phyloP scores from a whole-genome alignment of 768 basidiomycete genomes.

The Multifurca ochricompacta region DNA sequence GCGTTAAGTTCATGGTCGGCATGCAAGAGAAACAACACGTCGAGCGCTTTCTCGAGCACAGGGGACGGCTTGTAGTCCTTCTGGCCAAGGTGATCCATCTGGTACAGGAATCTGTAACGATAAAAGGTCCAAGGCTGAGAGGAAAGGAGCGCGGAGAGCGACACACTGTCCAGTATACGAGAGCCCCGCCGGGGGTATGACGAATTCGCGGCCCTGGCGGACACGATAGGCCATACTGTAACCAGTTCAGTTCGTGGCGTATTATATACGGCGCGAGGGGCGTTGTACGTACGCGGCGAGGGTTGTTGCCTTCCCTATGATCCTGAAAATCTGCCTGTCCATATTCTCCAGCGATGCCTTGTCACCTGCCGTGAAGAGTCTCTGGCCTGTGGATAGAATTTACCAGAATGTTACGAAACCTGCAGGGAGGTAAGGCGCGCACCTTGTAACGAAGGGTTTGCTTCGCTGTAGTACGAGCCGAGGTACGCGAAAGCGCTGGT shows the following conservation, averaged over 20 bases:
- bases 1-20: slow-evolving; percentile 92
- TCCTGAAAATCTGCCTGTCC: slow-evolving; percentile 87
- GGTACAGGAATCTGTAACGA: slow-evolving; percentile 66
- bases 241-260: not conserved
- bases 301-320: slow-evolving; percentile 85
- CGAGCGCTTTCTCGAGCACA: slow-evolving; percentile 78
- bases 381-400: slow-evolving; percentile 47
- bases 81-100: slow-evolving; percentile 78
- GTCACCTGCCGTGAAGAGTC: slow-evolving; percentile 64
- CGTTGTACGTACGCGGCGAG: slow-evolving; percentile 60
- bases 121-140: slow-evolving; percentile 3
- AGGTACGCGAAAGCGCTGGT: slow-evolving; percentile 83
- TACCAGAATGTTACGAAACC: not conserved
- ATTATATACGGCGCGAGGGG: too few species aligned
- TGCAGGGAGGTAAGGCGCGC: slow-evolving; percentile 19
- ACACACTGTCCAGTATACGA: slow-evolving; percentile 79
- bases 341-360: slow-evolving; percentile 61
- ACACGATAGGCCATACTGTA: slow-evolving; percentile 86
- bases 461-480: slow-evolving; percentile 81
- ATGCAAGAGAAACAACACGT: slow-evolving; percentile 80
- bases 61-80: slow-evolving; percentile 74
- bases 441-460: slow-evolving; percentile 85
- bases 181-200: slow-evolving; percentile 72
- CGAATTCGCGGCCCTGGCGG: slow-evolving; percentile 84
- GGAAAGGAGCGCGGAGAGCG: not conserved